phyloP scores from a whole-genome alignment of 371 early-diverging fungal species.

The Massospora cicadina region DNA sequence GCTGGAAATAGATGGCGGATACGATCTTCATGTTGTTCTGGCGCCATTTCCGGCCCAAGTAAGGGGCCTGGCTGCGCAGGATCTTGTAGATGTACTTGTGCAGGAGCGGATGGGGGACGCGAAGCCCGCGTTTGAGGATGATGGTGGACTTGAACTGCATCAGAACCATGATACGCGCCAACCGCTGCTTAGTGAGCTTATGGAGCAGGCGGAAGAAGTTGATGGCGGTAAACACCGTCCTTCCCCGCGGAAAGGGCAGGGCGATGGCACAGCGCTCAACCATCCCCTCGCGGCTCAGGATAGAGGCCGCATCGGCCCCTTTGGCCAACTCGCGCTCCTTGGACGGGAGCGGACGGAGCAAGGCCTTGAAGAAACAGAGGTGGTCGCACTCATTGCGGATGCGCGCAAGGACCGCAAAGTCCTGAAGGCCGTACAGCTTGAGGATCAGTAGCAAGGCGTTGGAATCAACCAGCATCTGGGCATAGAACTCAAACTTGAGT shows the following conservation, averaged over 20 bases:
- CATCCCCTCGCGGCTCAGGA: neutral
- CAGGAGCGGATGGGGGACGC: slow-evolving; percentile 42
- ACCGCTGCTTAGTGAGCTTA: slow-evolving; percentile 59
- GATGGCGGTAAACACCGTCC: slow-evolving; percentile 60
- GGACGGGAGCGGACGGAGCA: neutral
- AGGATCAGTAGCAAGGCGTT: slow-evolving; percentile 61
- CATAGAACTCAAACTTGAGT: slow-evolving; percentile 55
- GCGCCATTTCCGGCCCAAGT: slow-evolving; percentile 66
- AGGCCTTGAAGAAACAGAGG: slow-evolving; percentile 18
- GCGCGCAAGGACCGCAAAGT: slow-evolving; percentile 28
- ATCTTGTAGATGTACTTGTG: slow-evolving; percentile 59
- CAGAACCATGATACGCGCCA: slow-evolving; percentile 49
- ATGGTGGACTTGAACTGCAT: slow-evolving; percentile 74
- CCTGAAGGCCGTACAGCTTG: slow-evolving; percentile 61
- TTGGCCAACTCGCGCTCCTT: neutral
- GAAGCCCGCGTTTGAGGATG: slow-evolving; percentile 53
- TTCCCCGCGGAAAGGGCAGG: slow-evolving; percentile 15
- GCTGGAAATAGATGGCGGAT: neutral
- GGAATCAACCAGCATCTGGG: slow-evolving; percentile 59
- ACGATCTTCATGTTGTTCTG: slow-evolving; percentile 24
- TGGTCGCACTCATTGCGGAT: slow-evolving; percentile 39
- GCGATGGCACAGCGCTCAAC: neutral
- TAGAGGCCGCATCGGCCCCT: neutral
- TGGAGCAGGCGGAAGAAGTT: slow-evolving; percentile 58
- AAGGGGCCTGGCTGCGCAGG: slow-evolving; percentile 59